Evolutionary conservation across 1,284 basidiomycete genomes (phyloP).

Genomic region (Somion occarium): DNA sequence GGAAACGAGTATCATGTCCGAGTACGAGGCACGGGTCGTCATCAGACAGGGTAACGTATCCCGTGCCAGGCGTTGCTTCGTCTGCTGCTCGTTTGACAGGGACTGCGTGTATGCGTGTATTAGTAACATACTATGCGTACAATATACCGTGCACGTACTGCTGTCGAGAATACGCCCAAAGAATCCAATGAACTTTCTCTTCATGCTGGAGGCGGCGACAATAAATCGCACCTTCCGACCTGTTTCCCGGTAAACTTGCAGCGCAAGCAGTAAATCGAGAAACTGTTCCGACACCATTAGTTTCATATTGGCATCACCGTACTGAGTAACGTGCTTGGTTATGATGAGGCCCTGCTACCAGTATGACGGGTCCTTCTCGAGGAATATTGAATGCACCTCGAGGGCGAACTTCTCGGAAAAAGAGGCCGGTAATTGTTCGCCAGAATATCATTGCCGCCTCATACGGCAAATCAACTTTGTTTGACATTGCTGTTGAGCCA

Average conservation of each 20-base stretch:
- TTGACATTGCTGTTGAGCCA: background rate
- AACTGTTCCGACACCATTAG: conserved; percentile 60
- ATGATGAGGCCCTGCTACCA: conserved; percentile 95
- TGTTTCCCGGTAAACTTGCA: conserved; percentile 86
- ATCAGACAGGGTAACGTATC: conserved; percentile 68
- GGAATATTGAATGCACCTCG: conserved; percentile 96
- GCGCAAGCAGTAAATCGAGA: conserved; percentile 88
- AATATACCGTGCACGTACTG: conserved; percentile 56
- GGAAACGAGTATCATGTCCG: conserved; percentile 81
- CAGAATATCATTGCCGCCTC: conserved; percentile 72
- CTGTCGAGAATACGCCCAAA: conserved; percentile 85
- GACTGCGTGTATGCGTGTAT: conserved; percentile 43
- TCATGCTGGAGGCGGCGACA: conserved; percentile 91
- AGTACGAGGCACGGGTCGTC: conserved; percentile 77
- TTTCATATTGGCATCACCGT: background rate
- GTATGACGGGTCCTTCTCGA: conserved; percentile 88
- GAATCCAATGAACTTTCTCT: conserved; percentile 77
- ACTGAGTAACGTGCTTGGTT: conserved; percentile 79
- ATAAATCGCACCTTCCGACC: conserved; percentile 85
- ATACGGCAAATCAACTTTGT: conserved; percentile 37
- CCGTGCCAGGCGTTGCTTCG: conserved; percentile 75
- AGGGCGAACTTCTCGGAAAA: conserved; percentile 96
- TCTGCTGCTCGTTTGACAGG: conserved; percentile 94
- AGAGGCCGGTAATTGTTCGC: conserved; percentile 87
- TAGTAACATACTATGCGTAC: background rate